phyloP scores from a whole-genome alignment of 805 yeast species.

The Hanseniaspora lachancei region DNA sequence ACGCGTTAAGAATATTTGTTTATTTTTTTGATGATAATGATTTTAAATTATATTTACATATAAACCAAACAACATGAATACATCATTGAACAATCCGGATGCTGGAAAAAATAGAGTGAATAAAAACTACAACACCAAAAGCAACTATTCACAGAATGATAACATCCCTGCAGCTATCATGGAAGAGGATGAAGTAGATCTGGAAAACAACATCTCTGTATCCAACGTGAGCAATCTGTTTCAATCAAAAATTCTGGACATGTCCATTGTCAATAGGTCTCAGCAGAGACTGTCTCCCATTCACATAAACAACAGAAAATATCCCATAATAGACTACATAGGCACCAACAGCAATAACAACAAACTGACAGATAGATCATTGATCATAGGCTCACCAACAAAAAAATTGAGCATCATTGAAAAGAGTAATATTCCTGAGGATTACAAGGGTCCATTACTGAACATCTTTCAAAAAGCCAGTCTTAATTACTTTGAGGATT shows the following conservation, averaged over 20 bases:
- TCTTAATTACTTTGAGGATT: background rate
- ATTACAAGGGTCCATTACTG: background rate
- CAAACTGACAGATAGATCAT: conserved; percentile 1
- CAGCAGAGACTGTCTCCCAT: conserved; percentile 12
- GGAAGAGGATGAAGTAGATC: conserved; percentile 7
- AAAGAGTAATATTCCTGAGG: background rate
- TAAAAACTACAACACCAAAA: background rate
- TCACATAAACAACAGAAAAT: conserved; percentile 10
- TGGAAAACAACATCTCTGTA: background rate
- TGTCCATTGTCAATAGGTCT: conserved; percentile 5
- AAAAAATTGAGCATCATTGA: background rate
- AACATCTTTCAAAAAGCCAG: background rate
- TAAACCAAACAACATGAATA: background rate
- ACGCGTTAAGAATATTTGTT: no score
- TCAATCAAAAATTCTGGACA: conserved; percentile 6
- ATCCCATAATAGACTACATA: conserved; percentile 9
- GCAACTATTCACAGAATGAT: background rate
- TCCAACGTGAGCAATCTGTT: conserved; percentile 1
- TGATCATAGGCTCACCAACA: conserved; percentile 7
- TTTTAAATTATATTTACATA: no score
- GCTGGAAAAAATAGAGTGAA: background rate
- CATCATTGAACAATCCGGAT: background rate
- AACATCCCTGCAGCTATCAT: background rate
- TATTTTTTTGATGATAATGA: no score
- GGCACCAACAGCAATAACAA: background rate